A percentile compares a stretch with the other conserved stretches of the same genome.
Conservation (phyloP, 2,329 filamentous ascomycete species). For the Dothideomycetes sp. region DNA sequence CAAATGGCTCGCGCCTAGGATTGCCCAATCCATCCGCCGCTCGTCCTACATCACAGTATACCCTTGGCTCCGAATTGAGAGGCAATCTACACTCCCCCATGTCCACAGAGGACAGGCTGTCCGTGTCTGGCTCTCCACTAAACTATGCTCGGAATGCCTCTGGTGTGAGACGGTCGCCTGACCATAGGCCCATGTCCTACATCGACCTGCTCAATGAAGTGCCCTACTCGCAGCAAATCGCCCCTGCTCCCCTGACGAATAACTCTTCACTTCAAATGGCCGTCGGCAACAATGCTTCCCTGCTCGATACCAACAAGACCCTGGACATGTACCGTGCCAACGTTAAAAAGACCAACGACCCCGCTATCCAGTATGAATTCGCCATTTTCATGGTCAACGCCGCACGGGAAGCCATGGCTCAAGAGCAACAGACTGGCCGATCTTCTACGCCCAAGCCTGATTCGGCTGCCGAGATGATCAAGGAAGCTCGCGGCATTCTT, state of each 20-base stretch:
- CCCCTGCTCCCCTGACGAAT: constrained; percentile 53
- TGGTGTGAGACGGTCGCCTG: constrained; percentile 43
- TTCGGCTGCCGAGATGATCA: constrained; percentile 53
- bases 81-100: constrained; percentile 48
- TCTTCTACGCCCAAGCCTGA: constrained; percentile 20
- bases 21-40: constrained; percentile 47
- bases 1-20: constrained; percentile 13
- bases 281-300: constrained; percentile 80
- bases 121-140: constrained; percentile 27
- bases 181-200: constrained; percentile 47
- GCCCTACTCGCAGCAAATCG: constrained; percentile 72
- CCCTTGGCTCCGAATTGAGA: constrained; percentile 59
- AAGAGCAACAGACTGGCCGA: constrained; percentile 30
- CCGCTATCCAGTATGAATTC: constrained; percentile 88
- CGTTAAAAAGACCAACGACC: constrained; percentile 91
- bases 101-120: constrained; percentile 19
- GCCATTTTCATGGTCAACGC: constrained; percentile 87
- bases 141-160: constrained; percentile 38
- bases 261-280: constrained; percentile 69
- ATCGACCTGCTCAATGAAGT: constrained; percentile 49
- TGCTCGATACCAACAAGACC: constrained; percentile 85
- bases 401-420: constrained; percentile 56
- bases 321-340: constrained; percentile 96
- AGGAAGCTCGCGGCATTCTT: constrained; percentile 81
- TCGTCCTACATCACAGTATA: constrained; percentile 68